A percentile compares a stretch with the other conserved stretches of the same genome.
Conservation (phyloP, 139 green algal genomes). For the Micractinium sp. region DNA sequence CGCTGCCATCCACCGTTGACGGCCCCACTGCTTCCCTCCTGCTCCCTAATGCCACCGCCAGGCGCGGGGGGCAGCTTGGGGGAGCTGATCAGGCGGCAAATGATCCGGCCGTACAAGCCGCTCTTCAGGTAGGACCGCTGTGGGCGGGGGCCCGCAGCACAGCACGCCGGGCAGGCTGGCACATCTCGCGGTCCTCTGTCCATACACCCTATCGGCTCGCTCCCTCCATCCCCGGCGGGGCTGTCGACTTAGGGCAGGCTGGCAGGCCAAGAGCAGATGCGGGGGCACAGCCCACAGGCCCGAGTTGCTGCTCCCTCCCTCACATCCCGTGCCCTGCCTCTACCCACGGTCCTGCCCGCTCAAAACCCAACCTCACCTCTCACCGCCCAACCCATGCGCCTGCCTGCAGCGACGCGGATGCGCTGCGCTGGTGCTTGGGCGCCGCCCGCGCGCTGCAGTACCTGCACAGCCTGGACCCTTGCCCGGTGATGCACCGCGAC, state of each 20-base stretch:
- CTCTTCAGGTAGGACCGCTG: neutral
- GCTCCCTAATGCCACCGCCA: neutral
- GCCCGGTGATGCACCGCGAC: slow-evolving; percentile 81
- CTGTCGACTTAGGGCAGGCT: too few relatives aligned
- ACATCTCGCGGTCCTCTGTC: too few relatives aligned
- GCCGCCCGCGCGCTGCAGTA: slow-evolving; percentile 73
- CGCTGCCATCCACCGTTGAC: neutral
- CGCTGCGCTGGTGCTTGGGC: slow-evolving; percentile 66
- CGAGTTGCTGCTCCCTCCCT: too few relatives aligned
- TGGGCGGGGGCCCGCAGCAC: too few relatives aligned
- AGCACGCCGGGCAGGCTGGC: too few relatives aligned
- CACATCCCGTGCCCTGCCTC: neutral
- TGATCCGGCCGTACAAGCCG: slow-evolving; percentile 2
- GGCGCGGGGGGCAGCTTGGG: slow-evolving; percentile 63
- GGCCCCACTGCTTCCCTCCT: neutral
- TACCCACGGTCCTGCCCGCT: neutral
- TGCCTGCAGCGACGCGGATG: slow-evolving; percentile 60
- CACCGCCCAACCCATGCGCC: neutral
- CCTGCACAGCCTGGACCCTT: slow-evolving; percentile 55
- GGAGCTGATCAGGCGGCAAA: slow-evolving; percentile 47
- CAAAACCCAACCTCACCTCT: neutral
- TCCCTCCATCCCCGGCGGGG: neutral
- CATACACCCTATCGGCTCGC: too few relatives aligned
- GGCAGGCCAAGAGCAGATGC: neutral
- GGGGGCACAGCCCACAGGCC: neutral